These are phyloP conservation scores for Rhododendron mucronatum DNA, from an alignment of 148 eudicot species.

Conservation along the genomic window DNA sequence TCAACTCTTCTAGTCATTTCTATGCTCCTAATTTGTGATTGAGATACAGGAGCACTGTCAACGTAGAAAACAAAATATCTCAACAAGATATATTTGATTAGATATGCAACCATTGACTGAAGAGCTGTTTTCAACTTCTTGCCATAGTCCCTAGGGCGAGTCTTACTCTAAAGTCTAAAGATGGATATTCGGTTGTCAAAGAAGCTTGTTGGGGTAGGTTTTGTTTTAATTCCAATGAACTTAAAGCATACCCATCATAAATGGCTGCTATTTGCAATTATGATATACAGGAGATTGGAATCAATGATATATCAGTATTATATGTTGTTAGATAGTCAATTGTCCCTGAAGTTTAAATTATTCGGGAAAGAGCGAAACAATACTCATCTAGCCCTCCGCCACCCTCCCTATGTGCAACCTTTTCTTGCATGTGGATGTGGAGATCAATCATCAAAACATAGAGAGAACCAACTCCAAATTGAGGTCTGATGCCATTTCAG, in stretches of 20 bases:
- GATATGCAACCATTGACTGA: neutral
- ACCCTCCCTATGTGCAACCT: neutral
- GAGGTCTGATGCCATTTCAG: neutral
- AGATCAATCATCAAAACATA: neutral
- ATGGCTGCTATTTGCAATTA: neutral
- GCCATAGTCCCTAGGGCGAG: neutral
- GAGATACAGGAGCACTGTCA: neutral
- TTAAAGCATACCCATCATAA: neutral
- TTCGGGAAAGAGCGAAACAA: neutral
- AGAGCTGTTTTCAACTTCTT: neutral
- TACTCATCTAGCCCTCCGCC: neutral
- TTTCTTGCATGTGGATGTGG: neutral
- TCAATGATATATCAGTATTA: neutral
- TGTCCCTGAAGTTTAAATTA: neutral
- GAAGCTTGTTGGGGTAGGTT: conserved; percentile 5
- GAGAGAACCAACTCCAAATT: neutral
- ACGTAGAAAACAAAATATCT: neutral
- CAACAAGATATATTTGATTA: neutral
- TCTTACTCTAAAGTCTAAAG: neutral
- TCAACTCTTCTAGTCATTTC: neutral
- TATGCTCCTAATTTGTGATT: neutral
- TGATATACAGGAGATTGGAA: neutral
- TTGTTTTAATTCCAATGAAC: neutral
- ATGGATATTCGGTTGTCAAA: neutral
- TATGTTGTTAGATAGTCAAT: neutral